Evolutionary conservation across 306 rosid species (phyloP).

Genomic region (Sphenostylis stenocarpa): DNA sequence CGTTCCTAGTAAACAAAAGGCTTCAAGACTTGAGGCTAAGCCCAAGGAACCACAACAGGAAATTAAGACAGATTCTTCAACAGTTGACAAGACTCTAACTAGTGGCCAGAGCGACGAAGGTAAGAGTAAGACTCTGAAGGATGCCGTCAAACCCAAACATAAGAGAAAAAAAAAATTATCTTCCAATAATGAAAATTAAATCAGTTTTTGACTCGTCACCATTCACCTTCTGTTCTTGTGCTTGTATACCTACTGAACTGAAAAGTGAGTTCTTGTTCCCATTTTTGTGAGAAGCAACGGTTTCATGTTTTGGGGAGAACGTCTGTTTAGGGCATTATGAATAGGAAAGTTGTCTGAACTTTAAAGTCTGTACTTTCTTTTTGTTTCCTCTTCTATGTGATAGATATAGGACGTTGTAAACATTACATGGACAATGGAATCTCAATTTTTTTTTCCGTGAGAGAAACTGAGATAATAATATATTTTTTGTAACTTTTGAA

Average conservation of each 20-base stretch:
- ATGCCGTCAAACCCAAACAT: slow-evolving; percentile 81
- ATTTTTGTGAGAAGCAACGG: background rate
- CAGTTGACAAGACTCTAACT: slow-evolving; percentile 31
- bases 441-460: background rate
- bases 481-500: background rate
- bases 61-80: slow-evolving; percentile 32
- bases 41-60: slow-evolving; percentile 46
- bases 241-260: background rate
- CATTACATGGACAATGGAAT: background rate
- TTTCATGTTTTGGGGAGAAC: background rate
- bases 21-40: slow-evolving; percentile 40
- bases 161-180: slow-evolving; percentile 58
- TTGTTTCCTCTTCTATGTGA: background rate
- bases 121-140: slow-evolving; percentile 66
- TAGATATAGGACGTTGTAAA: slow-evolving; percentile 24
- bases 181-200: slow-evolving; percentile 48
- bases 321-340: background rate
- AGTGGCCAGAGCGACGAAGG: slow-evolving; percentile 42
- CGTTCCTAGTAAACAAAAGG: slow-evolving; percentile 35
- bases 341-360: slow-evolving; percentile 1
- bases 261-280: background rate
- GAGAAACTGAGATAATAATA: background rate
- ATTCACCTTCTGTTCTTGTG: slow-evolving; percentile 18
- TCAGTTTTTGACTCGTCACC: background rate
- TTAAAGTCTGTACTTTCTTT: background rate